A percentile compares a stretch with the other conserved stretches of the same genome.
phyloP scores from a whole-genome alignment of 78 protist species.

The Dictyostelium brefeldianum region DNA sequence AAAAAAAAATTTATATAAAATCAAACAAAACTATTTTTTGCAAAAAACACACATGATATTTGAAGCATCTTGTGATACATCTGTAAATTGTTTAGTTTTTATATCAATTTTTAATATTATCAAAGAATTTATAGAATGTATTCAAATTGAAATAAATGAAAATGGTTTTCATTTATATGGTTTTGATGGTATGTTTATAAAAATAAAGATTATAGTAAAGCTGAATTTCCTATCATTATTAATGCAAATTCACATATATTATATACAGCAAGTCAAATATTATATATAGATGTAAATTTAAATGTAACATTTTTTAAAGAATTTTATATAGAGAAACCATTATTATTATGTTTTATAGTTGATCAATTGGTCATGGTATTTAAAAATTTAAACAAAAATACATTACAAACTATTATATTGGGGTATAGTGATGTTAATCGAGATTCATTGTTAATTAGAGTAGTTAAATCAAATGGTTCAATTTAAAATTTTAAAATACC shows the following conservation, averaged over 20 bases:
- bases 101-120: constrained; percentile 18
- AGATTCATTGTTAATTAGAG: neutral
- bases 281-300: constrained; percentile 32
- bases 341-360: constrained; percentile 22
- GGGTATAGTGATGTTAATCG: neutral
- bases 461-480: constrained; percentile 13
- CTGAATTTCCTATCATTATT: too few species aligned
- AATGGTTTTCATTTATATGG: constrained; percentile 34
- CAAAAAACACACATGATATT: constrained; percentile 1
- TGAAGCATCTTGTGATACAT: constrained; percentile 35
- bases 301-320: constrained; percentile 33
- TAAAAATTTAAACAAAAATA: neutral
- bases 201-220: neutral
- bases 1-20: too few species aligned
- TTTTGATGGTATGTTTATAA: constrained; percentile 23
- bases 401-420: neutral
- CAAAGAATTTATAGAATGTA: constrained; percentile 10
- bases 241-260: neutral
- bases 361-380: neutral
- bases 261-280: constrained; percentile 26
- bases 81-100: neutral
- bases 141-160: constrained; percentile 11
- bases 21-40: too few species aligned
- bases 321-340: constrained; percentile 24
- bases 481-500: constrained; percentile 17